Conservation (phyloP, 352 stramenopile genomes). For the Globisporangium polare region DNA sequence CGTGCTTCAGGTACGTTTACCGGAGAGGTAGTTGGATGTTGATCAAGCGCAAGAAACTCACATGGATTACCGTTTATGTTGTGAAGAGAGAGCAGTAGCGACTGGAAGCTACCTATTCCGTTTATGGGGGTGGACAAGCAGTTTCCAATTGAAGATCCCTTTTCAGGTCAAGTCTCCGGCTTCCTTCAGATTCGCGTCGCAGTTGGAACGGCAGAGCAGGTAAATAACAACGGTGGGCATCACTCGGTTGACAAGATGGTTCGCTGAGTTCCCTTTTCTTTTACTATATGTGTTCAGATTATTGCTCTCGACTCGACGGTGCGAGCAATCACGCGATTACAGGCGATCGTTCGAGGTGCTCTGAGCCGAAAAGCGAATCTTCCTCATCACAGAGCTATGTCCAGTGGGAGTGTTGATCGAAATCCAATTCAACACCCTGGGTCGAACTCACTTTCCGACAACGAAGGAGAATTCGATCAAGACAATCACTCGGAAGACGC, state of each 20-base stretch:
- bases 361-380: slow-evolving; percentile 12
- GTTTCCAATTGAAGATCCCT: slow-evolving; percentile 42
- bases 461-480: not conserved
- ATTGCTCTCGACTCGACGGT: slow-evolving; percentile 26
- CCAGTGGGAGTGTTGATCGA: not conserved
- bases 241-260: not conserved
- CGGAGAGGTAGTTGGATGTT: not conserved
- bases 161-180: slow-evolving; percentile 31
- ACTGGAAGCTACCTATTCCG: slow-evolving; percentile 16
- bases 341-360: slow-evolving; percentile 29
- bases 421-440: not conserved
- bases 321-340: slow-evolving; percentile 26
- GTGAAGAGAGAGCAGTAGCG: not conserved
- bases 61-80: not conserved
- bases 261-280: not conserved
- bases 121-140: slow-evolving; percentile 27
- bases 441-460: not conserved
- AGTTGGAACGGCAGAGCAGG: slow-evolving; percentile 53
- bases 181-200: slow-evolving; percentile 30
- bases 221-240: slow-evolving; percentile 8
- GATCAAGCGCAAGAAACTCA: not conserved
- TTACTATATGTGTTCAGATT: slow-evolving; percentile 15
- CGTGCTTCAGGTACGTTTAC: slow-evolving; percentile 26
- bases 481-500: not conserved
- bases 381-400: not conserved